Base-by-base conservation (phyloP, 352 stramenopile genomes). In the Albugo laibachii region DNA sequence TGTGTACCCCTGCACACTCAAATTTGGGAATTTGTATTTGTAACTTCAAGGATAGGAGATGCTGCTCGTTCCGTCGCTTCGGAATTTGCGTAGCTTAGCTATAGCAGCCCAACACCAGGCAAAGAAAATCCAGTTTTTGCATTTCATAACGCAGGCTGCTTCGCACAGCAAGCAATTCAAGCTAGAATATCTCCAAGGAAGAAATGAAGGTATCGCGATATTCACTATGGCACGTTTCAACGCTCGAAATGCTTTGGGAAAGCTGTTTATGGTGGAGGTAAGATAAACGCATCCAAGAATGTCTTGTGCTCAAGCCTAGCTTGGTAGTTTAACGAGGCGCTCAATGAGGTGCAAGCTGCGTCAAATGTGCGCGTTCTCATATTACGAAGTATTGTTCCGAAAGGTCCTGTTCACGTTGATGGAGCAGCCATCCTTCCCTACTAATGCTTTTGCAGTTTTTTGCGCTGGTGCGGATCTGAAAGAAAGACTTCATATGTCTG, bases 401-500 rank as follows among this genome's bases (percentile, higher is more conserved):
- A 74, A 64, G 58, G 60, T 69, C 19, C 19, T 42, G 43, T 8
- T 10, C 8, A 19, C 8, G 16, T 48, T 21, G 36, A 8, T 42
- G 15, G 43, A 48, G 15, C 15, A 42, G 8, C 19, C 19, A 48
- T 2, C 2, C 16, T 2, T 10, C 43, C 15, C 15, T 34, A 10
- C 15, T 47, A 8, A 20, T 20, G 10, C 39, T 50, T 11, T 19
- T 46, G 21, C 15, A 64, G 82, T 94, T 13, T 95, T 95, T 53
- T 95, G 82, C 36, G 83, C 82, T 8, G 83, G 83, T 8, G 83
- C 80, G 18, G 83, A 95, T 42, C 53, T 95, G 13, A 94, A 94
- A 55, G 83, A 97, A 65, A 73, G 85, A 40, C 53, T 83, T 2
- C 62, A 57, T 12, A 96, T 96, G 89, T 83, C 62, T 13, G 67